A percentile compares a stretch with the other conserved stretches of the same genome.
Evolutionary conservation across 306 rosid species (phyloP).

Genomic region (Acacia crassicarpa): DNA sequence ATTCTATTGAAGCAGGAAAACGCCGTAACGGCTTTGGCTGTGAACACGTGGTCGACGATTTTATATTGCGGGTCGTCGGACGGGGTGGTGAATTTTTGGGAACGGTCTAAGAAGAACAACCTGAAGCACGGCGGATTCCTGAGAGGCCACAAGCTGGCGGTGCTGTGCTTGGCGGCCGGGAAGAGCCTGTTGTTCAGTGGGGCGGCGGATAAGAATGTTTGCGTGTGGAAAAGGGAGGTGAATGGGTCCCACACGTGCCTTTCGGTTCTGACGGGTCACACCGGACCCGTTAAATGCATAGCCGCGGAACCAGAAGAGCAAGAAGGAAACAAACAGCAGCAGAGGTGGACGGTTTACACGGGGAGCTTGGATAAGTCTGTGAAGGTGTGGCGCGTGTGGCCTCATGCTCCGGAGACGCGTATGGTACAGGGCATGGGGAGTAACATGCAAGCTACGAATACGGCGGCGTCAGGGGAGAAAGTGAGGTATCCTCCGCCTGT

Average conservation of each 20-base stretch:
- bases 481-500: not conserved
- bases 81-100: constrained; percentile 65
- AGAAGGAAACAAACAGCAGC: not conserved
- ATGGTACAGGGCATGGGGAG: not conserved
- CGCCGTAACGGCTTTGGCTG: constrained; percentile 69
- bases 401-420: constrained; percentile 36
- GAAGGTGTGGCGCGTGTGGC: constrained; percentile 75
- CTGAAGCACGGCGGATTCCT: constrained; percentile 48
- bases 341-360: constrained; percentile 60
- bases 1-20: constrained; percentile 56
- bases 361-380: constrained; percentile 73
- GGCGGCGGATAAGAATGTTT: constrained; percentile 61
- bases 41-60: constrained; percentile 34
- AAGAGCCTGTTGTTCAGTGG: constrained; percentile 58
- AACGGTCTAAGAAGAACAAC: constrained; percentile 34
- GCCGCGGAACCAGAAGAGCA: constrained; percentile 36
- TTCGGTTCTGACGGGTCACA: constrained; percentile 60
- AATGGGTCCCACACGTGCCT: constrained; percentile 54
- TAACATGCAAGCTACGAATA: not conserved
- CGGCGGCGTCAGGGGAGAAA: not conserved
- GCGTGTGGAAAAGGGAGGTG: constrained; percentile 70
- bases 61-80: constrained; percentile 67
- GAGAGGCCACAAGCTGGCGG: constrained; percentile 66
- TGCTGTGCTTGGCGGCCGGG: constrained; percentile 55
- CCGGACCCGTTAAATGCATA: constrained; percentile 73